phyloP scores from a whole-genome alignment of 2,329 filamentous ascomycete species.

The Anisogramma anomala region DNA sequence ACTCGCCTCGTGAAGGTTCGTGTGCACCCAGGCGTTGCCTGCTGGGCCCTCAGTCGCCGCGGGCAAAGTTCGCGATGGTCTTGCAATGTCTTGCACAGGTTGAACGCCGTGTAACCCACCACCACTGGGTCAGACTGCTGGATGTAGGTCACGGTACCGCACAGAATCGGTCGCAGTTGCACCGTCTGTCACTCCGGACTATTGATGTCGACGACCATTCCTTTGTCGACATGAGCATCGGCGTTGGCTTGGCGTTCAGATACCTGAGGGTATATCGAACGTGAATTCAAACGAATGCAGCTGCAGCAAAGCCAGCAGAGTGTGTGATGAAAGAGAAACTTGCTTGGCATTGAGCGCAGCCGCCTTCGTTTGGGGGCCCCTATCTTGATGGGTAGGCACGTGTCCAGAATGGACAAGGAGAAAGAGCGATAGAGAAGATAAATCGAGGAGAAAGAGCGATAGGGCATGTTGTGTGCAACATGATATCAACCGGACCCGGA shows the following conservation, averaged over 20 bases:
- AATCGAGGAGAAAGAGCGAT: background rate
- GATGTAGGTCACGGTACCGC: background rate
- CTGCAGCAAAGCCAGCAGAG: background rate
- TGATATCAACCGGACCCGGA: background rate
- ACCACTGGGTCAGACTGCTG: background rate
- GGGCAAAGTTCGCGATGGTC: constrained; percentile 1
- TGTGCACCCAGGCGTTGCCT: background rate
- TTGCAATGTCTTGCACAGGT: background rate
- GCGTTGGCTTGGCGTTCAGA: background rate
- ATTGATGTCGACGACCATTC: background rate
- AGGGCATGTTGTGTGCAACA: no score
- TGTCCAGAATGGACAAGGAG: background rate
- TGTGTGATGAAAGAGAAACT: background rate
- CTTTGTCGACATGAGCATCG: background rate
- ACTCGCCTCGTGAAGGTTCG: background rate
- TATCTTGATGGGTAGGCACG: no score
- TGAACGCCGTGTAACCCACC: background rate
- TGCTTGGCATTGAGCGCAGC: background rate
- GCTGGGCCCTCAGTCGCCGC: background rate
- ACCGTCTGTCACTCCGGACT: no score
- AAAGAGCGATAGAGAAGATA: no score
- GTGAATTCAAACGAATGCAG: background rate
- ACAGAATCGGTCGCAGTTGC: background rate
- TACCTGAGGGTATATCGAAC: background rate
- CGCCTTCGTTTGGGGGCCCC: no score